phyloP scores from a whole-genome alignment of 2,329 filamentous ascomycete species.

The Fusarium circinatum region DNA sequence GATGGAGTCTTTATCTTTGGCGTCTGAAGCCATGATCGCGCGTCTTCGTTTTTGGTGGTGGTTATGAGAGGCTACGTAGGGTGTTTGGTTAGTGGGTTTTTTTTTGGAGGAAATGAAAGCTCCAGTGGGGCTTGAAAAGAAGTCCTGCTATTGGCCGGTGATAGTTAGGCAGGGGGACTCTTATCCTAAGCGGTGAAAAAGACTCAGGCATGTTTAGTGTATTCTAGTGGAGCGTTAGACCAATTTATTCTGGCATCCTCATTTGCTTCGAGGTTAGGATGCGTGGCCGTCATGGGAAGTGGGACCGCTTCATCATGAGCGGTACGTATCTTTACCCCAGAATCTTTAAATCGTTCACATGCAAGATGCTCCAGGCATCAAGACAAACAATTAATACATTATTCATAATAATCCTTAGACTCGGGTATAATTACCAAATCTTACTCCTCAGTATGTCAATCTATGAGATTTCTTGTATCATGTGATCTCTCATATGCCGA shows the following conservation, averaged over 20 bases:
- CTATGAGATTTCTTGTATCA: not conserved
- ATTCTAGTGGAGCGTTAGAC: not conserved
- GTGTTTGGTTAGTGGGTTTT: constrained; percentile 4
- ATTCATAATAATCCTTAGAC: not conserved
- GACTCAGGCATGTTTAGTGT: not conserved
- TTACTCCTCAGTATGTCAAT: fast-evolving
- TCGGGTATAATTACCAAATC: fast-evolving
- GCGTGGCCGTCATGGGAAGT: constrained; percentile 32
- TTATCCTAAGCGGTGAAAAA: not conserved
- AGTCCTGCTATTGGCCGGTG: not conserved
- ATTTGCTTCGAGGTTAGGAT: not conserved
- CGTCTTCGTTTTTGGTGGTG: not conserved
- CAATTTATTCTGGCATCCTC: not conserved
- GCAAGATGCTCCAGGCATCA: not conserved
- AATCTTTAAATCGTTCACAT: constrained; percentile 27
- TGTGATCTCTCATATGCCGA: constrained; percentile 17
- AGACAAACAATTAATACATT: not conserved
- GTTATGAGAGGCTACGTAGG: not conserved
- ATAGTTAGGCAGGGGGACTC: not conserved
- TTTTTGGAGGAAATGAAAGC: constrained; percentile 19
- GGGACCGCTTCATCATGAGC: constrained; percentile 29
- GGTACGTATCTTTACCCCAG: constrained; percentile 29
- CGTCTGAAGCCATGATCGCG: constrained; percentile 25
- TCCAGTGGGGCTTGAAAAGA: constrained; percentile 4
- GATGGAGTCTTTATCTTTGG: constrained; percentile 62